Base-by-base conservation (phyloP, 1,284 basidiomycete genomes). In the Lignosus rhinocerotis region DNA sequence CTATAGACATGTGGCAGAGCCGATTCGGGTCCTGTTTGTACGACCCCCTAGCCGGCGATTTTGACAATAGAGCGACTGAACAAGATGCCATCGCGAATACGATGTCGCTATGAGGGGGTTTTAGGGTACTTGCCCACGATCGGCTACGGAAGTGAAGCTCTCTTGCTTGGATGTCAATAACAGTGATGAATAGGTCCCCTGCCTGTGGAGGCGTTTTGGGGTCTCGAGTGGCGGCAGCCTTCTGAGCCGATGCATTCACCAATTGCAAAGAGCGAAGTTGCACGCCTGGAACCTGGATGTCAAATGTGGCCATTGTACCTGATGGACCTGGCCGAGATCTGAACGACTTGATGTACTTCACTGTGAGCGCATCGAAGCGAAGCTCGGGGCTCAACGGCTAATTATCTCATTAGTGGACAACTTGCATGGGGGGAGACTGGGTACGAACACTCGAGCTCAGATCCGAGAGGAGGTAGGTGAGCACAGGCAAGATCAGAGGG, bases 381-480 rank as follows among this genome's bases (percentile, higher is more conserved):
- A 74, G 60, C 46, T 74, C 71, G 1, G 71, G 69, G 41, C 65
- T 67, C 34, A 69, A 42, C 51, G 59, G 61, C 71, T 74, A 55
- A 4, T 11, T 12, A 51, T 10, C 33, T 8, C 32, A 21, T 41
- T 3, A 55, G 10, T 17, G n/a, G 21, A 32, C n/a, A 8, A 1
- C 5, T 42, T 42, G 11, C 12, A 25, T 21, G 17, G 17, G 2
- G 45, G 16, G 5, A 32, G 32, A 31, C 32, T 17, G 32, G 42
- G 21, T 33, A 66, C 69, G 34, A 44, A 73, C 72, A 50, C 65
- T 60, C 10, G 34, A 19, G 12, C 36, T 52, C 17, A 68, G 21
- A 21, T 72, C 68, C 4, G 58, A 25, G 21, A 68, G 25, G 1
- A 73, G 39, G 16, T 42, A 51, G 1, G 60, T 56, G 1, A 63